Percentiles rank a stretch among this genome's conserved stretches.
These are phyloP conservation scores for Anethum foeniculum DNA, from an alignment of 140 eudicot species.

Conservation along the genomic window DNA sequence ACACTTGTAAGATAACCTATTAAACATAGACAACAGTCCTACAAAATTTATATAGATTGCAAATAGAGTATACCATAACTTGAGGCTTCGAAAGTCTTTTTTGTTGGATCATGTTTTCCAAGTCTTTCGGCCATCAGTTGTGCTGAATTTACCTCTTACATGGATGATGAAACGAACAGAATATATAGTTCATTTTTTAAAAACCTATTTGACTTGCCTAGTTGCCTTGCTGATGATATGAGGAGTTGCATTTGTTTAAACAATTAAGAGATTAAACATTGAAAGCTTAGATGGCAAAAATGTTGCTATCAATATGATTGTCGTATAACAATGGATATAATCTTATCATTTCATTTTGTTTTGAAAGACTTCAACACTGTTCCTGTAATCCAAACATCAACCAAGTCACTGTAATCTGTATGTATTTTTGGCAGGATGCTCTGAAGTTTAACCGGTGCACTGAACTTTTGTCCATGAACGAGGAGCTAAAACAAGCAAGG, in stretches of 20 bases:
- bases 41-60: background rate
- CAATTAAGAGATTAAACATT: background rate
- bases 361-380: background rate
- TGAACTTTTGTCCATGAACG: conserved; percentile 78
- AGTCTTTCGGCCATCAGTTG: background rate
- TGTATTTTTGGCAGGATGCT: conserved; percentile 40
- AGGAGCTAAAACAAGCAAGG: conserved; percentile 91
- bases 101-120: background rate
- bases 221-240: background rate
- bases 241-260: background rate
- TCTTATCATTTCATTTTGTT: background rate
- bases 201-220: background rate
- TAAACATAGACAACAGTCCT: background rate
- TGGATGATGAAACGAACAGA: background rate
- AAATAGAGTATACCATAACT: background rate
- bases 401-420: background rate
- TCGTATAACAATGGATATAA: background rate
- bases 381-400: background rate
- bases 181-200: background rate
- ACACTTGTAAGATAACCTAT: background rate
- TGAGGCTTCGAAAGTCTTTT: background rate
- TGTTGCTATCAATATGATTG: background rate
- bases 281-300: background rate
- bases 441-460: conserved; percentile 76
- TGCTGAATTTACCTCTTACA: background rate